Evolutionary conservation across 306 rosid genomes (phyloP), one percentile per base, ranked within the genome.

Genomic region (Oxytropis ochrocephala): DNA sequence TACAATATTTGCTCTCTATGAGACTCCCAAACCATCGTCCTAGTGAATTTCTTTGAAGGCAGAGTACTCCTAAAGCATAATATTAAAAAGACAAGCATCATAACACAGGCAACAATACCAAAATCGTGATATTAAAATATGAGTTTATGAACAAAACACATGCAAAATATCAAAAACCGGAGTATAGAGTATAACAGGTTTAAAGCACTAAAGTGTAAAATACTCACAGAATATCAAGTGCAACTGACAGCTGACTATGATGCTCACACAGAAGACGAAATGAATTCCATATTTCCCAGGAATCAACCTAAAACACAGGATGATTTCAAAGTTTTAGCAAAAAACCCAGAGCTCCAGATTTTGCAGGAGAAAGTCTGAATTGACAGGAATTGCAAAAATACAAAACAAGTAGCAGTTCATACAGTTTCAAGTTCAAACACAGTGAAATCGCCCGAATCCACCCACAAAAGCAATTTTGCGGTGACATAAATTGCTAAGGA

Each of bases 11-110:
- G 91, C 95, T 17, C 91, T 87, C 90, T 87, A 77, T 90, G 91
- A 82, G 98, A 73, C 88, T 94, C 98, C 61, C 97, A 88, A 90
- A 88, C 98, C 98, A 94, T 13, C 98, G 92, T 48, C 86, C 89
- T 21, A 90, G 82, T 7, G 97, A 91, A 75, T 81, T 87, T 62
- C 85, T 61, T 6, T n/a, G 98, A 94, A 57, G 82, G 82, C 19
- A 78, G 64, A n/a, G 78, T 72, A 57, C 74, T 58, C 74, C 82
- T 78, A 9, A 56, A 27, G 69, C 71, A 47, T 7, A 56, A 18
- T n/a, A 48, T 41, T 39, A 39, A 46, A 58, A 47, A 65, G n/a
- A 50, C 32, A 11, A n/a, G 35, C 8, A 29, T 29, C 32, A 69
- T 5, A 44, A 46, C 55, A 39, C 30, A 64, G 67, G 49, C 76